Base-by-base conservation (phyloP, 257 asterid genomes). In the Lycium barbarum region DNA sequence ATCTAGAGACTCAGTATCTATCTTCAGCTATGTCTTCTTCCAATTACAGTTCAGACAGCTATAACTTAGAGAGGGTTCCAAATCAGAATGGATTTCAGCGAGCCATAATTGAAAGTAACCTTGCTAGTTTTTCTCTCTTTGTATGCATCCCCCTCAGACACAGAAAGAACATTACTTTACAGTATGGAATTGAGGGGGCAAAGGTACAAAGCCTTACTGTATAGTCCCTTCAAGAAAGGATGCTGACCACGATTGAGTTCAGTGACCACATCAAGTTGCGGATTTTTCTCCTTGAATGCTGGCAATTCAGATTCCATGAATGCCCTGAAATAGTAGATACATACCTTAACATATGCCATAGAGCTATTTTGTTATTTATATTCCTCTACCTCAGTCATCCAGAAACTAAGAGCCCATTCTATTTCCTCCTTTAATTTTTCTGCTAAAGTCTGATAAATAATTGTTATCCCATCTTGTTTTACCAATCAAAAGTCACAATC, bases 181-280 rank as follows among this genome's bases (percentile, higher is more conserved):
- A 62, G 76, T 26, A 1, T 9, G 81, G 54, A 49, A 26, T 43
- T 58, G 43, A 76, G 43, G 45, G 40, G 82, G 65, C n/a, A 84
- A 66, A 70, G 36, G 84, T 82, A 83, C 66, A 81, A 74, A 67
- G 53, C 63, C 94, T 90, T 85, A 94, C 95, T 85, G 87, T 94
- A 95, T 72, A 94, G 85, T 83, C 99, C 99, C 91, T 94, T 93
- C 85, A 96, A 87, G 85, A 89, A 85, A 1, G 98, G 99, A 91
- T 94, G 99, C 47, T 91, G 91, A 83, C 99, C 98, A 78, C 98
- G 97, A 84, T 89, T 95, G 51, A 94, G 95, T 87, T 94, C 98
- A 26, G 95, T 85, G 45, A 95, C 90, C 74, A 96, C 98, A 90
- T 96, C 97, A 87, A 96, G 97, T 82, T 94, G 99, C 71, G 98